These are phyloP conservation scores for Millerago galiae DNA, from an alignment of 805 yeast genomes.

Conservation along the genomic window DNA sequence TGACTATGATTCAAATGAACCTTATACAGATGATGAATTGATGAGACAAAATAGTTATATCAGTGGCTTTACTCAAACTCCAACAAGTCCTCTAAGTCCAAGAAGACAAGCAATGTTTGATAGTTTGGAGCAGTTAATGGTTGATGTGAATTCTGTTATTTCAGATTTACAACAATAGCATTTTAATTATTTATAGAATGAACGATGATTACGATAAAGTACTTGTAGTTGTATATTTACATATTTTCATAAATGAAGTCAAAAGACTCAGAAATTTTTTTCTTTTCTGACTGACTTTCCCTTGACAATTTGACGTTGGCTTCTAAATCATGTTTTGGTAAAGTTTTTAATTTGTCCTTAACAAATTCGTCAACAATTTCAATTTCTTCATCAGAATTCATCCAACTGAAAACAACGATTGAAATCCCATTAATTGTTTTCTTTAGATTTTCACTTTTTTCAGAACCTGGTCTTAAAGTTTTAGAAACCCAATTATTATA, in stretches of 20 bases:
- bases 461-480: conserved; percentile 39
- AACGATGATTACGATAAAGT: background rate
- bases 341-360: conserved; percentile 23
- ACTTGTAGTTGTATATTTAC: background rate
- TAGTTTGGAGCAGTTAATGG: conserved; percentile 19
- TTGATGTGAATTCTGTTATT: conserved; percentile 15
- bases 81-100: conserved; percentile 5
- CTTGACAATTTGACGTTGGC: conserved; percentile 15
- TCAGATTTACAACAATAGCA: conserved; percentile 1
- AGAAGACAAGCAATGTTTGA: conserved; percentile 14
- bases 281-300: conserved; percentile 10
- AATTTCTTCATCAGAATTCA: conserved; percentile 25
- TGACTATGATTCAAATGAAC: conserved; percentile 5
- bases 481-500: conserved; percentile 47
- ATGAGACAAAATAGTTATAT: background rate
- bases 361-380: conserved; percentile 27
- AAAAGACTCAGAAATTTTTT: conserved; percentile 11
- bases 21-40: conserved; percentile 8
- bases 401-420: conserved; percentile 28
- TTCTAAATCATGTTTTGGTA: conserved; percentile 35
- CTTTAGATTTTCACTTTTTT: conserved; percentile 39
- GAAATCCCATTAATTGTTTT: conserved; percentile 37
- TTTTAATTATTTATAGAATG: background rate
- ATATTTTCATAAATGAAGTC: conserved; percentile 3
- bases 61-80: conserved; percentile 4